Evolutionary conservation across 768 basidiomycete species (phyloP).

Genomic region (Suillus occidentalis): DNA sequence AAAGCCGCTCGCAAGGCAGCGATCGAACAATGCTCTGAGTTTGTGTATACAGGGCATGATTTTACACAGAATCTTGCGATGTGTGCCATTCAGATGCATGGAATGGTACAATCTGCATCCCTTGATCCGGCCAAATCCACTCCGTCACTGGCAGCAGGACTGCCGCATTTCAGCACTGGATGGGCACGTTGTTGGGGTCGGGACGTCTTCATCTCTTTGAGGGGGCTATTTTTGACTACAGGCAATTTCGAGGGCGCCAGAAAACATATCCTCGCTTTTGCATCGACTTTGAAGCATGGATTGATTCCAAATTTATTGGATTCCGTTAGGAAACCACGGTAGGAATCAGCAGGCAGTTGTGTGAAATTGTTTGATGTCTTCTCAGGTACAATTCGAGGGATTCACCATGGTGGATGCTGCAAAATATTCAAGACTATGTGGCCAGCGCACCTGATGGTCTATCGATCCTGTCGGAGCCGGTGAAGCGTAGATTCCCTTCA

Average conservation of each 20-base stretch:
- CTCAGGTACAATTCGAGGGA: slow-evolving; percentile 92
- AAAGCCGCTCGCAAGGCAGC: slow-evolving; percentile 83
- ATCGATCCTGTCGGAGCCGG: slow-evolving; percentile 72
- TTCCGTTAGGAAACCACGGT: slow-evolving; percentile 83
- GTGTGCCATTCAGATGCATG: slow-evolving; percentile 87
- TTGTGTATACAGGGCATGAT: slow-evolving; percentile 78
- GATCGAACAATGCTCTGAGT: slow-evolving; percentile 86
- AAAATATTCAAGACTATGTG: slow-evolving; percentile 96
- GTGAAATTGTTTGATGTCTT: not conserved
- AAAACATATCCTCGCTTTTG: slow-evolving; percentile 90
- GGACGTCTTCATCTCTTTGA: slow-evolving; percentile 89
- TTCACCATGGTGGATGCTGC: slow-evolving; percentile 99
- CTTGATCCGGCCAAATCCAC: slow-evolving; percentile 69
- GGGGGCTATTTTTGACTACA: slow-evolving; percentile 91
- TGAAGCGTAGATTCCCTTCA: slow-evolving; percentile 92
- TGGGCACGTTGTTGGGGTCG: slow-evolving; percentile 99
- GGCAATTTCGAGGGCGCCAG: slow-evolving; percentile 85
- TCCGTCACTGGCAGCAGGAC: slow-evolving; percentile 88
- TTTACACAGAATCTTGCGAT: slow-evolving; percentile 92
- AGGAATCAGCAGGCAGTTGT: slow-evolving; percentile 18
- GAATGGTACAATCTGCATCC: slow-evolving; percentile 86
- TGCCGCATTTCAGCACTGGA: slow-evolving; percentile 89
- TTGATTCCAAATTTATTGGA: slow-evolving; percentile 95
- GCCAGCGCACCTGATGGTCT: slow-evolving; percentile 81
- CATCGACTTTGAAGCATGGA: slow-evolving; percentile 91